Percentiles rank a stretch among this genome's conserved stretches.
These are phyloP conservation scores for Papiliotrema nemorosa DNA, from an alignment of 1,284 basidiomycete genomes.

Conservation along the genomic window DNA sequence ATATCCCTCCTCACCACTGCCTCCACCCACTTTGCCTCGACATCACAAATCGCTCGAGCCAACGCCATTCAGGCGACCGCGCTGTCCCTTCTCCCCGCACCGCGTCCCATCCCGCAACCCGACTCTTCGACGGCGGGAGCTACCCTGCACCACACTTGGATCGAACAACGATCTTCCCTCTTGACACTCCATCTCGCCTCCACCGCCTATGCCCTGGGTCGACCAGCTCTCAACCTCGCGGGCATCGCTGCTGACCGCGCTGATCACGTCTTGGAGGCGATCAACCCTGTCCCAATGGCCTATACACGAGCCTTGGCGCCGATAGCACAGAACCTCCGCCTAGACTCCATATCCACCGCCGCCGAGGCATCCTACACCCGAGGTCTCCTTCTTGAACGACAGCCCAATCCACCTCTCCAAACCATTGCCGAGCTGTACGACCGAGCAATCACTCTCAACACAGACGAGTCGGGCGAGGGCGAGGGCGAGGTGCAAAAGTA, in stretches of 20 bases:
- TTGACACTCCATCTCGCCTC: constrained; percentile 71
- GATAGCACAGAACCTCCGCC: constrained; percentile 24
- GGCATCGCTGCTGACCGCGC: constrained; percentile 62
- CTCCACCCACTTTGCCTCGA: constrained; percentile 63
- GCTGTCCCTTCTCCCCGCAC: constrained; percentile 72
- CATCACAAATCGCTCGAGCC: constrained; percentile 74
- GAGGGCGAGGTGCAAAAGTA: constrained; percentile 43
- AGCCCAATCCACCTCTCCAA: constrained; percentile 50
- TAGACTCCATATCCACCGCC: constrained; percentile 51
- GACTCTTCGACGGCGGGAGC: constrained; percentile 60
- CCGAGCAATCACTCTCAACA: constrained; percentile 53
- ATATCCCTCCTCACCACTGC: constrained; percentile 64
- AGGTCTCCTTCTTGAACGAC: constrained; percentile 52
- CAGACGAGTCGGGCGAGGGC: constrained; percentile 49
- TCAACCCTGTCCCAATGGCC: constrained; percentile 52
- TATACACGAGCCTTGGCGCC: constrained; percentile 20
- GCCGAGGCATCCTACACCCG: constrained; percentile 50
- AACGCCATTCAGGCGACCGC: constrained; percentile 79
- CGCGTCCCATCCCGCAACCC: constrained; percentile 39
- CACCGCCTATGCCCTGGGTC: constrained; percentile 58
- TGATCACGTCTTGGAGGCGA: constrained; percentile 60
- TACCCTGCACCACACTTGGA: constrained; percentile 59
- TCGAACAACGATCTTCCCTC: constrained; percentile 68
- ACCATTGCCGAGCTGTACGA: constrained; percentile 58
- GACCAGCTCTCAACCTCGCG: constrained; percentile 56